Evolutionary conservation across 2,329 filamentous ascomycete species (phyloP).

Genomic region (Sphaceloma murrayae): DNA sequence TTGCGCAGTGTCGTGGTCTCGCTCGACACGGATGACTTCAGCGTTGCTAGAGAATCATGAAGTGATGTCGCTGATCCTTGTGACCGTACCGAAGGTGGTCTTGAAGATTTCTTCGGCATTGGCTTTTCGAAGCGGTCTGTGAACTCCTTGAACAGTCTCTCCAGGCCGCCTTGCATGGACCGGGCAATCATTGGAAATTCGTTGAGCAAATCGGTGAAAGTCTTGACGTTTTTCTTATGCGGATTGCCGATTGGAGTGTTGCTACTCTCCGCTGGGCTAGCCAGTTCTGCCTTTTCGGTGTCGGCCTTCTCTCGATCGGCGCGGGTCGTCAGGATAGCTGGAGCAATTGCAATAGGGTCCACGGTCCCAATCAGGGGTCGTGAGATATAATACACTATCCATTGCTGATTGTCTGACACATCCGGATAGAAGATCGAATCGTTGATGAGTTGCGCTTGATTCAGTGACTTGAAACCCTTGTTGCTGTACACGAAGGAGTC

Average conservation of each 20-base stretch:
- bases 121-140: constrained; percentile 75
- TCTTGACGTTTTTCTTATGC: constrained; percentile 82
- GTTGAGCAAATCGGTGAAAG: constrained; percentile 79
- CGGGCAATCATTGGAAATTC: constrained; percentile 91
- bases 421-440: constrained; percentile 86
- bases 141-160: constrained; percentile 85
- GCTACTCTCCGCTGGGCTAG: constrained; percentile 14
- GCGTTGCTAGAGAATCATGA: constrained; percentile 27
- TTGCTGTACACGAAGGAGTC: constrained; percentile 90
- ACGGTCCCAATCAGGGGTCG: constrained; percentile 74
- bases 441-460: constrained; percentile 75
- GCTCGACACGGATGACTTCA: constrained; percentile 29
- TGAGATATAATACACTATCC: constrained; percentile 95
- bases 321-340: constrained; percentile 43
- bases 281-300: constrained; percentile 19
- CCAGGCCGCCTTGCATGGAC: constrained; percentile 88
- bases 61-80: constrained; percentile 26
- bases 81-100: constrained; percentile 29
- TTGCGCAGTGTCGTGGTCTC: constrained; percentile 33
- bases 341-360: constrained; percentile 63
- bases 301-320: constrained; percentile 26
- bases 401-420: constrained; percentile 79
- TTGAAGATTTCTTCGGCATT: constrained; percentile 45
- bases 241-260: constrained; percentile 34
- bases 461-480: constrained; percentile 90